Evolutionary conservation across 23 red algal genomes (phyloP).

Genomic region (Cyanidioschyzon merolae): DNA sequence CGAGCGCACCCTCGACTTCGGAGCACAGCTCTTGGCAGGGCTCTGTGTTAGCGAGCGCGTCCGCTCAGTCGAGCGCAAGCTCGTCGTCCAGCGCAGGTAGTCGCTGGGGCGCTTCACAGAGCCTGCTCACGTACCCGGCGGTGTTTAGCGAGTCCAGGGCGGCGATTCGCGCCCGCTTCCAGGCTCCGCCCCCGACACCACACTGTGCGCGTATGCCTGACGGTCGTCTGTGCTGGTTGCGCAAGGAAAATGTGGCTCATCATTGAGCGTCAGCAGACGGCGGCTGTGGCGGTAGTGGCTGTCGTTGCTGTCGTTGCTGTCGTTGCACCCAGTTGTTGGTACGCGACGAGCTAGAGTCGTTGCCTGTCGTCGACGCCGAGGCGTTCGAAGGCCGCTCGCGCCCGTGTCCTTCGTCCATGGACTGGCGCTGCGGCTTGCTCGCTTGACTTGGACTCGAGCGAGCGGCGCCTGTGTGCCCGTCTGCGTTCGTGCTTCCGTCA

Average conservation of each 20-base stretch:
- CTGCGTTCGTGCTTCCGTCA: too few relatives aligned
- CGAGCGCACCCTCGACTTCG: not conserved
- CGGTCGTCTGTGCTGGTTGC: not conserved
- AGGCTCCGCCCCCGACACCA: slow-evolving; percentile 8
- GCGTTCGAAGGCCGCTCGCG: too few relatives aligned
- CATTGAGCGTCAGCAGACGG: not conserved
- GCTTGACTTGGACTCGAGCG: too few relatives aligned
- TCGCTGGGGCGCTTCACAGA: not conserved
- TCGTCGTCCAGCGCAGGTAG: not conserved
- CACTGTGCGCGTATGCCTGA: slow-evolving; percentile 2
- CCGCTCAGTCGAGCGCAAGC: not conserved
- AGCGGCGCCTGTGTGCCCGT: too few relatives aligned
- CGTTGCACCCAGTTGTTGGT: too few relatives aligned
- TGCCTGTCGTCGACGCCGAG: too few relatives aligned
- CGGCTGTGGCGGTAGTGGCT: too few relatives aligned
- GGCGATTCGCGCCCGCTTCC: slow-evolving; percentile 2
- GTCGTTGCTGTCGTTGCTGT: too few relatives aligned
- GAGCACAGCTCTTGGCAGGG: not conserved
- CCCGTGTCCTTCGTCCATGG: too few relatives aligned
- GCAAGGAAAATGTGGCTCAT: not conserved
- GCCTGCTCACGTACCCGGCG: not conserved
- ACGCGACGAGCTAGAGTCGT: too few relatives aligned
- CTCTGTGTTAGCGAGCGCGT: not conserved
- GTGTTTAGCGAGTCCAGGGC: not conserved
- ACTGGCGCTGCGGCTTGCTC: too few relatives aligned